Evolutionary conservation across 108 stramenopile species (phyloP).

Genomic region (Mediolabrus comicus): DNA sequence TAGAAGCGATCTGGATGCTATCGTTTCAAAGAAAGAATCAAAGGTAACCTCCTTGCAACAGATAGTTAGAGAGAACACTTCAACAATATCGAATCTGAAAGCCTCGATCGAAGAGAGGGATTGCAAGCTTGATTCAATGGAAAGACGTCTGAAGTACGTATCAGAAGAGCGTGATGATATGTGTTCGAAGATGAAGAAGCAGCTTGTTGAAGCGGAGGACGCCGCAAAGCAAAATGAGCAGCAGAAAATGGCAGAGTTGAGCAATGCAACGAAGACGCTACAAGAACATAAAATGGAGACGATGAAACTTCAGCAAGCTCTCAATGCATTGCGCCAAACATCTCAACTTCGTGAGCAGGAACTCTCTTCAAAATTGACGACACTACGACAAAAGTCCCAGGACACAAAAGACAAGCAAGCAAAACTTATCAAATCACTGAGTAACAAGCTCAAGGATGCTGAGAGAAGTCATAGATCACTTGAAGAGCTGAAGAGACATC

Average conservation of each 20-base stretch:
- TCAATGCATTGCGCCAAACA: slow-evolving; percentile 17
- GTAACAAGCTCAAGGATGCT: slow-evolving; percentile 7
- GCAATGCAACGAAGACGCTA: no score
- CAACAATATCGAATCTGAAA: slow-evolving; percentile 3
- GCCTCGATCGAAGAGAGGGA: slow-evolving; percentile 21
- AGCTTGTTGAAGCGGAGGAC: slow-evolving; percentile 3
- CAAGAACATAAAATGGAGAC: background rate
- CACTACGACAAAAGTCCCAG: slow-evolving; percentile 3
- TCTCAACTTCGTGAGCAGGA: slow-evolving; percentile 19
- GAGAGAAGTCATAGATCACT: slow-evolving; percentile 6
- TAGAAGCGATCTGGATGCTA: slow-evolving; percentile 1
- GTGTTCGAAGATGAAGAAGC: background rate
- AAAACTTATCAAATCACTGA: slow-evolving; percentile 11
- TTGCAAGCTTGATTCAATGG: slow-evolving; percentile 3
- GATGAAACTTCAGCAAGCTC: slow-evolving; percentile 7
- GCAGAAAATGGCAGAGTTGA: no score
- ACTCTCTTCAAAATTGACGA: slow-evolving; percentile 1
- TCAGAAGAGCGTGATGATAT: slow-evolving; percentile 17
- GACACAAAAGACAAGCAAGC: slow-evolving; percentile 6
- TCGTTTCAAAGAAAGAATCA: slow-evolving; percentile 2
- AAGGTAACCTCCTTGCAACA: slow-evolving; percentile 1
- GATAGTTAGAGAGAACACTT: background rate
- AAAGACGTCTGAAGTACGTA: slow-evolving; percentile 17
- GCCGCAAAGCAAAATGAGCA: no score
- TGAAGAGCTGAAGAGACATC: no score